Base-by-base conservation (phyloP, 352 stramenopile species). In the Globisporangium lucens region DNA sequence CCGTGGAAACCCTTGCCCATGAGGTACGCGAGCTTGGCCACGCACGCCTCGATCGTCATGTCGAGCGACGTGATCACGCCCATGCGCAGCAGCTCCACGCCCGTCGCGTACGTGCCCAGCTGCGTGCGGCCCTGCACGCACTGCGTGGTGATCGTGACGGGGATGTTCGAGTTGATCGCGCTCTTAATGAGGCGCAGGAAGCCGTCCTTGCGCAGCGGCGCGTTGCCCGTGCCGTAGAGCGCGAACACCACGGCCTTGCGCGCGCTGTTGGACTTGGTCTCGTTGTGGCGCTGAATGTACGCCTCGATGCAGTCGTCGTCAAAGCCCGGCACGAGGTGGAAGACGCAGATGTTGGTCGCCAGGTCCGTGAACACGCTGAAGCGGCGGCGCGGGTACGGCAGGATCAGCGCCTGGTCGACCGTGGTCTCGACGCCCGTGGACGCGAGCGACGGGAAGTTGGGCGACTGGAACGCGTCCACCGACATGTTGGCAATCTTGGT, bases 171-270 rank as follows among this genome's bases (percentile, higher is more conserved):
- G 20, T 91, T 69, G 38, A 91, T 74, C 1, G 95, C 93, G 57
- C 82, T 75, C 58, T 86, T 72, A 5, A 99, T 76, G n/a, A 97
- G 76, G 46, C 91, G 76, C 41, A 98, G 64, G 41, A 98, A 96
- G 7, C 74, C 80, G 65, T 96, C 76, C 67, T 98, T 97, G 9
- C 87, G 78, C 65, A 89, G 76, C 27, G 96, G 95, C 22, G 95
- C 88, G 66, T 99, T 99, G 68, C 97, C 97, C 29, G 97, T 99
- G 47, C 97, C 97, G 67, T 98, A 99, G 4, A 98, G 75, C 67
- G 98, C 90, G 66, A 99, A 89, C 30, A 99, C 93, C 20, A 98
- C 71, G 22, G 81, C 83, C 59, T 89, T 89, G 24, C 71, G 73
- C 33, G 49, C 52, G 56, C 73, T 71, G 20, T 30, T 59, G 10